Evolutionary conservation across 306 rosid species (phyloP), one percentile per base, ranked within the genome.

Genomic region (Rosa persica): DNA sequence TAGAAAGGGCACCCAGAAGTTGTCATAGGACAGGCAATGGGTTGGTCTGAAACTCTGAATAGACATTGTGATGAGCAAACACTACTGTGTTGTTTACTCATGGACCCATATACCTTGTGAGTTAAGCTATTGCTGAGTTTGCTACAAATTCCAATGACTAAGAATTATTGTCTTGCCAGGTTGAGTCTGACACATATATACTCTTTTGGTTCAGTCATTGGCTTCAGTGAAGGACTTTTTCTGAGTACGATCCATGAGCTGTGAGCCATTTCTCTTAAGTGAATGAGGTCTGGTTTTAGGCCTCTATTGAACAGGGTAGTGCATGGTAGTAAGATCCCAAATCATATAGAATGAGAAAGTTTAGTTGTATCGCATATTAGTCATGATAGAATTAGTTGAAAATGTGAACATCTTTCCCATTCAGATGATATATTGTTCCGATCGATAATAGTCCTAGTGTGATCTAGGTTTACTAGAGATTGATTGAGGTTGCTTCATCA

Each of bases 21-120:
- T 79, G 83, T 78, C 54, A 68, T 86, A 36, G 74, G 76, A 55
- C 87, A 70, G 80, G 81, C 82, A 78, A 70, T 70, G 38, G 55
- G 36, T 13, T 30, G 44, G 49, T 44, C 71, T 62, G n/a, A n/a
- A n/a, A n/a, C n/a, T n/a, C n/a, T n/a, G 55, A 52, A 57, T 54
- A 71, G 68, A 47, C 78, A 70, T 43, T 22, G 34, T 74, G 13
- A 36, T 34, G 47, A 75, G 72, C 12, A 19, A 43, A 68, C 30
- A 7, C 34, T 46, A 22, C 34, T 15, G 20, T 43, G 70, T 17
- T 43, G 12, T 57, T 39, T 25, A 75, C n/a, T 60, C 78, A 61
- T 60, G 22, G 66, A 66, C 49, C 67, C 23, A 23, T 9, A 39
- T 75, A 64, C 73, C 81, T 58, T 47, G 57, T 48, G 69, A 73